phyloP scores from a whole-genome alignment of 164 flowering plant genomes.

The Chimonanthus salicifolius region DNA sequence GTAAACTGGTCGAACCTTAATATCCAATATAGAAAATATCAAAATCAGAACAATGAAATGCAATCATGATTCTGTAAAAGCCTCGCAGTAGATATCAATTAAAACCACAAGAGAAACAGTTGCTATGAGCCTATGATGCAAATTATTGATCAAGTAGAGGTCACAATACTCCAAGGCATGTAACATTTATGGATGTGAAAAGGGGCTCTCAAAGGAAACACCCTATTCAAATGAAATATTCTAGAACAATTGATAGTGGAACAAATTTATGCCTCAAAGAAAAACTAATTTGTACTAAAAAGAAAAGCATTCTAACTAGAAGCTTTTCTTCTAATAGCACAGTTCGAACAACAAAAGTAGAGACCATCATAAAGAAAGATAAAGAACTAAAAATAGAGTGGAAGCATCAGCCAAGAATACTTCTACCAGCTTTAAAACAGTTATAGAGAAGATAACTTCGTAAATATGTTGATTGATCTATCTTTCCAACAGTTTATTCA shows the following conservation, averaged over 20 bases:
- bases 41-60: constrained; percentile 1
- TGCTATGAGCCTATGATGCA: too few relatives aligned
- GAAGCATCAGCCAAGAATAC: too few relatives aligned
- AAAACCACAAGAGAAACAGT: background rate
- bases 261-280: background rate
- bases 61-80: constrained; percentile 8
- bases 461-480: too few relatives aligned
- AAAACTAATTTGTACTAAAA: too few relatives aligned
- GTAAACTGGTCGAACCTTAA: constrained; percentile 60
- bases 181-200: background rate
- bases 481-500: too few relatives aligned
- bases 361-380: background rate
- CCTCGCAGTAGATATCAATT: background rate
- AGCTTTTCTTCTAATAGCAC: too few relatives aligned
- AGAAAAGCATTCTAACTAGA: background rate
- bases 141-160: background rate
- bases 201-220: background rate
- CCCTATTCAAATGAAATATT: background rate
- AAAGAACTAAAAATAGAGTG: background rate
- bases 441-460: too few relatives aligned
- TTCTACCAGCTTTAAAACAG: too few relatives aligned
- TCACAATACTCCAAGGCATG: background rate
- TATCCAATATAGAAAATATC: constrained; percentile 8
- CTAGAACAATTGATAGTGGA: background rate
- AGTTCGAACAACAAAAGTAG: too few relatives aligned